A percentile compares a stretch with the other conserved stretches of the same genome.
phyloP scores from a whole-genome alignment of 2,329 filamentous ascomycete species.

The Colletotrichum limetticola region DNA sequence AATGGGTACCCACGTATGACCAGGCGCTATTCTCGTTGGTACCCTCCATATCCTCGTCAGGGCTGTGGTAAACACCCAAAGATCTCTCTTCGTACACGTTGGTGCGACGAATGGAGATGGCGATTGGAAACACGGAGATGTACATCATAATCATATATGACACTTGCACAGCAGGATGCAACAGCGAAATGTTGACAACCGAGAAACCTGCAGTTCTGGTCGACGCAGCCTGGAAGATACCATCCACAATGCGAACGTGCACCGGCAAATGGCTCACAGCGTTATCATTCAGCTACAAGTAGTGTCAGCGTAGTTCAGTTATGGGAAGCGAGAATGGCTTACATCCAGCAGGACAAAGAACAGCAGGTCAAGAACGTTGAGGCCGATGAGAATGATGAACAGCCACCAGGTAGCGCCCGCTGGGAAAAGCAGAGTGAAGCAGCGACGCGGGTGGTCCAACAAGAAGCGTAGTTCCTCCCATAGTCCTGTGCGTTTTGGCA shows the following conservation, averaged over 20 bases:
- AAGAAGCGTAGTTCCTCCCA: slow-evolving; percentile 94
- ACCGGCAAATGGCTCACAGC: slow-evolving; percentile 75
- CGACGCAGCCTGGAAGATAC: slow-evolving; percentile 88
- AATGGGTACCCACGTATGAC: slow-evolving; percentile 90
- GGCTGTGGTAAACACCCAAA: slow-evolving; percentile 75
- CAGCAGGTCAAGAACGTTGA: slow-evolving; percentile 88
- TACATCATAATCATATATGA: slow-evolving; percentile 99
- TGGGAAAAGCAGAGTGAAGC: slow-evolving; percentile 95
- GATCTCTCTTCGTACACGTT: slow-evolving; percentile 97
- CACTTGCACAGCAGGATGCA: slow-evolving; percentile 93
- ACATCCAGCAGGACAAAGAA: slow-evolving; percentile 95
- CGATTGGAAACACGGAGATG: slow-evolving; percentile 95
- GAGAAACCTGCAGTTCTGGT: slow-evolving; percentile 93
- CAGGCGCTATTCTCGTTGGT: slow-evolving; percentile 68
- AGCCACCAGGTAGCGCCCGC: slow-evolving; percentile 95
- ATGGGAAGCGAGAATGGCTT: slow-evolving; percentile 47
- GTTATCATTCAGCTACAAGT: slow-evolving; percentile 72
- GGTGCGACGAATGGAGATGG: slow-evolving; percentile 91
- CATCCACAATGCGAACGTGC: slow-evolving; percentile 83
- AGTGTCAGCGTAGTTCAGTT: slow-evolving; percentile 38
- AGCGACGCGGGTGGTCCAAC: slow-evolving; percentile 92
- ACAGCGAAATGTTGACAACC: slow-evolving; percentile 77
- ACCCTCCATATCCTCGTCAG: slow-evolving; percentile 58
- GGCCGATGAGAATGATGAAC: slow-evolving; percentile 82
- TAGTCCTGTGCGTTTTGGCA: slow-evolving; percentile 72